Base-by-base conservation (phyloP, 768 basidiomycete species). In the Boletus edulis region DNA sequence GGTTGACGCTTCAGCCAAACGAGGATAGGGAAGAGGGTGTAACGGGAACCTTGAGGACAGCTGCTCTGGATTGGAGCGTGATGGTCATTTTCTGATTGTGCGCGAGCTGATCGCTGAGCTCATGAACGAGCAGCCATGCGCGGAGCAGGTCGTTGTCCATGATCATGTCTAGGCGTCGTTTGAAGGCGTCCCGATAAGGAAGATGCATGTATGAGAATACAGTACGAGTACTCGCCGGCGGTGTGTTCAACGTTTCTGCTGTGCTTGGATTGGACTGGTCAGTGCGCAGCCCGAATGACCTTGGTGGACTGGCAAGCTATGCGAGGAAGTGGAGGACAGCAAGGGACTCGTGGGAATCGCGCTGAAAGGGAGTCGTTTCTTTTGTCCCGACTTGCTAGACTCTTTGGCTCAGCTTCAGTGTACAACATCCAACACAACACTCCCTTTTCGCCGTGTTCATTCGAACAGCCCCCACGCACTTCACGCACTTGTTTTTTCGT, bases 31-130 rank as follows among this genome's bases (percentile, higher is more conserved):
- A 47, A 51, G 18, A 42, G 55, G 34, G 34, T 14, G 27, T 4
- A 9, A 22, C 65, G 72, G 54, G 57, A 92, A 93, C 92, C 81
- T 94, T 93, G 67, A 96, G 80, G 6, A 83, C 69, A 5, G 76
- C 78, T 7, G 89, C 82, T 65, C 91, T 87, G 10, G 78, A 73
- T 49, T 90, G 85, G 29, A 97, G 77, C 5, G 82, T 75, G 27
- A 63, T 75, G 3, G 91, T 79, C 56, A 94, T 78, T 64, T 86
- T 88, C 50, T 91, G 82, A 73, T 97, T 98, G 61, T 83, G 83
- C 2, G 82, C 78, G 48, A 96, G 82, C 73, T 93, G 91, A 34
- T 91, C 87, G 64, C 85, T 84, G 64, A 94, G 83, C 65, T 94
- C 93, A 55, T 83, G 80, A 3, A 94, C 78, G 60, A 94, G 79